These are phyloP conservation scores for Trichoderma breve DNA, from an alignment of 2,329 filamentous ascomycete genomes.

Conservation along the genomic window DNA sequence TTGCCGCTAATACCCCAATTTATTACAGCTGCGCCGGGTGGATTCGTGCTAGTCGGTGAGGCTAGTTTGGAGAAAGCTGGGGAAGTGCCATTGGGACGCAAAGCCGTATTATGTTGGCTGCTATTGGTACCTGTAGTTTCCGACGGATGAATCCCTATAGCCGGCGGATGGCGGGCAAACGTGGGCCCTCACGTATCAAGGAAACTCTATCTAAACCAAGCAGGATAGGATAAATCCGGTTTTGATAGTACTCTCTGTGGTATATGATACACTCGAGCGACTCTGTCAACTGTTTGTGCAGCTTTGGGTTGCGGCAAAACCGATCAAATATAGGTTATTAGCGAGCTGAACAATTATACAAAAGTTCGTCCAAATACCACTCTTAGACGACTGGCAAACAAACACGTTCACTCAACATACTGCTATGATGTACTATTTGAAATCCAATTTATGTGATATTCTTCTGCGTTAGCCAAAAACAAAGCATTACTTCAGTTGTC, in stretches of 20 bases:
- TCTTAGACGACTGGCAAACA: not conserved
- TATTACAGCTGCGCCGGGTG: not conserved
- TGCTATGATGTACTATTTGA: not conserved
- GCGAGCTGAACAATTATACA: not conserved
- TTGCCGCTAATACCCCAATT: not conserved
- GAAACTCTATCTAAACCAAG: not conserved
- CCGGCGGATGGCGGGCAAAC: not conserved
- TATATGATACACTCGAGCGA: not conserved
- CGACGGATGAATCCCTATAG: not conserved
- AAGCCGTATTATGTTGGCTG: not conserved
- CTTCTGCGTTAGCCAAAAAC: not conserved
- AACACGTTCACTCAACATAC: not conserved
- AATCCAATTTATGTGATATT: not conserved
- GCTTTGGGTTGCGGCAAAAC: not conserved
- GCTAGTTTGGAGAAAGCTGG: not conserved
- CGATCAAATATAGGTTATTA: not conserved
- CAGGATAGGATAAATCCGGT: no score
- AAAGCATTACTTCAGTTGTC: not conserved
- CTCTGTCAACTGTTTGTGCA: not conserved
- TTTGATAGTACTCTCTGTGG: not conserved
- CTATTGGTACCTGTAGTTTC: not conserved
- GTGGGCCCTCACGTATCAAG: not conserved
- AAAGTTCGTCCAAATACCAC: not conserved
- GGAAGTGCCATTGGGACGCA: not conserved
- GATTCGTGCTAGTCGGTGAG: not conserved